Evolutionary conservation across 495 filamentous ascomycete genomes (phyloP), one percentile per base, ranked within the genome.

Genomic region (Penicillium macrosclerotiorum): DNA sequence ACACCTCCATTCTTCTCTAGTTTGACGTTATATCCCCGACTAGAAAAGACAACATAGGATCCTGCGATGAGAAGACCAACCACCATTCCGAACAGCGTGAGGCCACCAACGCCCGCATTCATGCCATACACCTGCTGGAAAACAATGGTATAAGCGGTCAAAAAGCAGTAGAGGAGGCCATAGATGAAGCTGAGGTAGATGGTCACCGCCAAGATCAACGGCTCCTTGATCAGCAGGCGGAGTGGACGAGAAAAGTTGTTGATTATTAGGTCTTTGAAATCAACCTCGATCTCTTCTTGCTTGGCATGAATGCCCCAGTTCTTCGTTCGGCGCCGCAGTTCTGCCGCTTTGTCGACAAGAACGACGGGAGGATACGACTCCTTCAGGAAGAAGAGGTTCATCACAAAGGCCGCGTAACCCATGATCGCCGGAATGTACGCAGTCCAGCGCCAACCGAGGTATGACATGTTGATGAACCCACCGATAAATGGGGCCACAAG

Each of bases 271-370:
- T 92, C 86, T 14, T 71, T 65, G 53, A 94, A 73, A 65, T 93
- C 86, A 42, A 96, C 76, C 62, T 94, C 89, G 50, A 94, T 90
- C 69, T 95, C 89, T 57, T 95, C 90, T 63, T 95, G 89, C 62
- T 89, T 91, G 30, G 90, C 90, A 67, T 95, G 91, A 52, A 96
- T 94, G 35, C 89, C 88, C 89, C 91, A 95, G 69, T 95, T 93
- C 59, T 82, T 79, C 1, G 90, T 95, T 29, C 87, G 71, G 5
- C 88, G 86, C 31, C 91, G 87, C 19, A 96, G 72, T 45, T 90
- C 83, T 0, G 78, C 57, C 1, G 91, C 91, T 68, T 95, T 95
- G 4, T 65, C 59, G 29, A 92, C 78, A 0, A 95, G 74, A 43
- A 96, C 83, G 5, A 89, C 72, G 0, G 91, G 90, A 14, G 89